These are phyloP conservation scores for Calvatia gigantea DNA, from an alignment of 768 basidiomycete species.

Conservation along the genomic window DNA sequence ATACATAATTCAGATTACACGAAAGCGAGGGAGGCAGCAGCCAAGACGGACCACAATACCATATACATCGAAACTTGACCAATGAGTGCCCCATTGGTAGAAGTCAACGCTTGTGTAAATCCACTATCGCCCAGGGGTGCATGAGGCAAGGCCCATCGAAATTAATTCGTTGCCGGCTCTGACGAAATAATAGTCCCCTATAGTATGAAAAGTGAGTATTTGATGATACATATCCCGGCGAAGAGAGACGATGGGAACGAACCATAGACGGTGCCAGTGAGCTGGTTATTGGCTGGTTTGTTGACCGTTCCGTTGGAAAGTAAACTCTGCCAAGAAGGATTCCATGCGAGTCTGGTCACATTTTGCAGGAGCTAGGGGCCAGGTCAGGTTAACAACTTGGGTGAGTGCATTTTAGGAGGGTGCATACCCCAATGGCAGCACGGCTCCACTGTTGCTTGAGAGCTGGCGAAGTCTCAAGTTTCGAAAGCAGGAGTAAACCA, in stretches of 20 bases:
- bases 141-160: constrained; percentile 38
- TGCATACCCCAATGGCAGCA: constrained; percentile 45
- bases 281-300: constrained; percentile 47
- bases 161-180: constrained; percentile 52
- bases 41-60: neutral
- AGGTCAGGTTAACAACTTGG: neutral
- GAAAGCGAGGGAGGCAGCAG: neutral
- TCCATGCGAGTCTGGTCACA: constrained; percentile 53
- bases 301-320: constrained; percentile 67
- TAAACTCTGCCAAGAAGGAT: constrained; percentile 58
- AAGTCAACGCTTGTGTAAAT: neutral
- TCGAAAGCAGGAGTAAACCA: constrained; percentile 56
- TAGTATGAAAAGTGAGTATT: neutral
- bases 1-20: neutral
- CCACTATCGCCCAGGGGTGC: constrained; percentile 16
- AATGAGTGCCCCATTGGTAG: neutral
- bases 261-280: constrained; percentile 58
- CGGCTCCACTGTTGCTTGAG: constrained; percentile 38
- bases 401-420: neutral
- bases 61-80: neutral
- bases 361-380: constrained; percentile 38
- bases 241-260: constrained; percentile 11
- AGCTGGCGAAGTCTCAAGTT: constrained; percentile 30
- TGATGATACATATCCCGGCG: neutral
- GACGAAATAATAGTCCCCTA: constrained; percentile 66